Conservation (phyloP, 2,329 filamentous ascomycete species). For the Aurifilum marmelostoma region DNA sequence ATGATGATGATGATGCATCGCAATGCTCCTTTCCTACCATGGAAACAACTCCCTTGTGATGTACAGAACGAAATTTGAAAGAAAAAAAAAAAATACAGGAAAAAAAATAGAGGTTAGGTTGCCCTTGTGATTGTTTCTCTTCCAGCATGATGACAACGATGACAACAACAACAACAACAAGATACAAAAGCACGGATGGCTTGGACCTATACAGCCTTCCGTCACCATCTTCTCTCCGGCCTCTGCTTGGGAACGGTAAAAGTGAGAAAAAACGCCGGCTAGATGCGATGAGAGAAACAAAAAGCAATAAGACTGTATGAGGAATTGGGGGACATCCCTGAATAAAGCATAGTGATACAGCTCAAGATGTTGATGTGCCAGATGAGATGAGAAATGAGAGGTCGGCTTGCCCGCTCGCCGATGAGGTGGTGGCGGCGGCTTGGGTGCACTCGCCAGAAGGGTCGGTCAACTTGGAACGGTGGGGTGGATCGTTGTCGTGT, state of each 20-base stretch:
- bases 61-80: not conserved
- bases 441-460: too few relatives aligned
- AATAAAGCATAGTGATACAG: not conserved
- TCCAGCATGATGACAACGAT: not conserved
- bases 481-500: too few relatives aligned
- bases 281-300: constrained; percentile 2
- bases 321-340: too few relatives aligned
- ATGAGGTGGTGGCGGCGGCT: too few relatives aligned
- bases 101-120: not conserved
- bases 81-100: not conserved
- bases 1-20: too few relatives aligned
- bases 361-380: not conserved
- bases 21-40: not conserved
- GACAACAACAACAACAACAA: not conserved
- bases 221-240: not conserved
- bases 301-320: not conserved
- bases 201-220: not conserved
- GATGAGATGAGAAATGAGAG: not conserved
- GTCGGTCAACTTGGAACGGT: not conserved
- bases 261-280: constrained; percentile 2
- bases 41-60: not conserved
- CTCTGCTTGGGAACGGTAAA: not conserved
- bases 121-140: constrained; percentile 7
- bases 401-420: not conserved
- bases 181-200: not conserved